Conservation (phyloP, 352 stramenopile genomes). For the Peronospora destructor region DNA sequence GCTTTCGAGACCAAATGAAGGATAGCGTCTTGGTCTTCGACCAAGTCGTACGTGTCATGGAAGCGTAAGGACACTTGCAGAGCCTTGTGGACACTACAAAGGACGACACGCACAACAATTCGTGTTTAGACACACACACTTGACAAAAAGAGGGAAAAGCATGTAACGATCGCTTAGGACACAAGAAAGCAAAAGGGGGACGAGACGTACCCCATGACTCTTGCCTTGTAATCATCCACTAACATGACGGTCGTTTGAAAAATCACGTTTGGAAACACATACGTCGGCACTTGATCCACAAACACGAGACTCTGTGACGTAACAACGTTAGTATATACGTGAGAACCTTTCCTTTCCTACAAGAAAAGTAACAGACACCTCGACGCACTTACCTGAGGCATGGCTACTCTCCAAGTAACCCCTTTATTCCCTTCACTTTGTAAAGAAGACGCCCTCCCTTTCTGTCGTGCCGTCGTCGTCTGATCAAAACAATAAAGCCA, state of each 20-base stretch:
- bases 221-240: slow-evolving; percentile 51
- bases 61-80: slow-evolving; percentile 58
- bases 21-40: slow-evolving; percentile 50
- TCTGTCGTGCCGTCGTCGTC: slow-evolving; percentile 14
- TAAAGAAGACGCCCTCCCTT: slow-evolving; percentile 1
- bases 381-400: slow-evolving; percentile 32
- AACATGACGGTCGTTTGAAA: slow-evolving; percentile 58
- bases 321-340: slow-evolving; percentile 5
- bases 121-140: slow-evolving; percentile 2
- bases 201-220: slow-evolving; percentile 42
- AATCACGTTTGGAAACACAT: slow-evolving; percentile 54
- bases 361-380: slow-evolving; percentile 6
- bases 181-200: not conserved
- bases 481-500: slow-evolving; percentile 17
- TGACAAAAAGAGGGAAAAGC: not conserved
- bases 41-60: slow-evolving; percentile 72
- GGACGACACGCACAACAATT: not conserved
- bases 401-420: slow-evolving; percentile 19
- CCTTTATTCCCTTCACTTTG: not conserved
- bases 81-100: slow-evolving; percentile 28
- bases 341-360: slow-evolving; percentile 5
- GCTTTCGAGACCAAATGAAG: slow-evolving; percentile 18
- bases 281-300: slow-evolving; percentile 41
- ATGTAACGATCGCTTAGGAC: slow-evolving; percentile 8
- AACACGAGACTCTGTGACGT: slow-evolving; percentile 49